A percentile compares a stretch with the other conserved stretches of the same genome.
Evolutionary conservation across 1,139 yeast genomes (phyloP).

Genomic region (Wickerhamomyces sp.): DNA sequence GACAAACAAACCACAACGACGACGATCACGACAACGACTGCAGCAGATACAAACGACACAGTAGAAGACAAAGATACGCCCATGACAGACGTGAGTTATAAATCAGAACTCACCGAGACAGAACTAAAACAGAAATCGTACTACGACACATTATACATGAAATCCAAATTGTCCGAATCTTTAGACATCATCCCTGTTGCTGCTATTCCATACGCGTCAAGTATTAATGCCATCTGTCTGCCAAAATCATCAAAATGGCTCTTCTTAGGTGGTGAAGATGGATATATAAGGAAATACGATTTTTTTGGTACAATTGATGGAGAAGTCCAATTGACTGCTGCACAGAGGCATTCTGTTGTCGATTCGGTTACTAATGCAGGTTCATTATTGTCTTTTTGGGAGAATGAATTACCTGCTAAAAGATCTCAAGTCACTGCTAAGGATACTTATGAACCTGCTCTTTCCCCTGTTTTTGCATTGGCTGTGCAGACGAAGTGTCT

Average conservation of each 20-base stretch:
- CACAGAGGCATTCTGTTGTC: conserved; percentile 84
- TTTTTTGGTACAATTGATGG: conserved; percentile 84
- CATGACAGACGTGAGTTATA: conserved; percentile 3
- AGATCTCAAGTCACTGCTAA: conserved; percentile 33
- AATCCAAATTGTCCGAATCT: conserved; percentile 41
- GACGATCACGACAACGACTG: neutral
- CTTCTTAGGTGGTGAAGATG: conserved; percentile 96
- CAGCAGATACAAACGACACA: conserved; percentile 2
- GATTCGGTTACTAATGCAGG: conserved; percentile 87
- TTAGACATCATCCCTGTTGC: conserved; percentile 64
- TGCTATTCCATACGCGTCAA: conserved; percentile 66
- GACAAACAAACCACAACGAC: neutral
- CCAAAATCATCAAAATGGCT: conserved; percentile 84
- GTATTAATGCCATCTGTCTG: conserved; percentile 72
- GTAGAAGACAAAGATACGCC: conserved; percentile 19
- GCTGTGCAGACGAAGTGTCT: conserved; percentile 79
- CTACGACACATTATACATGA: conserved; percentile 36
- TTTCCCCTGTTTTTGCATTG: conserved; percentile 83
- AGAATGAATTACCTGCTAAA: conserved; percentile 78
- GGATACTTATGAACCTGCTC: conserved; percentile 52
- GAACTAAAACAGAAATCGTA: conserved; percentile 14
- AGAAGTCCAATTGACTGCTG: conserved; percentile 82
- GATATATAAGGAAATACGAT: conserved; percentile 86
- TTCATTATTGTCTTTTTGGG: conserved; percentile 84
- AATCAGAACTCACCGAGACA: conserved; percentile 16